These are phyloP conservation scores for Auriscalpium microsporum DNA, from an alignment of 768 basidiomycete species.

Conservation along the genomic window DNA sequence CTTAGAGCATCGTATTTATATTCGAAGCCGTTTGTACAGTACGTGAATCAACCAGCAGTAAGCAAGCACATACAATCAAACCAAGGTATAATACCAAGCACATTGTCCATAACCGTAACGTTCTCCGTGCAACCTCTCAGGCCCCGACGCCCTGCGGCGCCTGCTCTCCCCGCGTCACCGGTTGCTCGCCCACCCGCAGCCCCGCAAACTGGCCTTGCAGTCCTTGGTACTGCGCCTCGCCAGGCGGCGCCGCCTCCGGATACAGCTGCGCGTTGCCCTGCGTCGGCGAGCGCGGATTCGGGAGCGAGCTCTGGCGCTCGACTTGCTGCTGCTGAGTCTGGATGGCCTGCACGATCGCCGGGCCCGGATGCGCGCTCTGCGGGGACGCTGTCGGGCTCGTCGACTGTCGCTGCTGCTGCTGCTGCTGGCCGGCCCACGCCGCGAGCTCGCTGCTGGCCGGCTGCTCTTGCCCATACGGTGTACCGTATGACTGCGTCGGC, in stretches of 20 bases:
- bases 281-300: constrained; percentile 7
- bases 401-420: background rate
- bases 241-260: background rate
- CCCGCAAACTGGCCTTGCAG: constrained; percentile 10
- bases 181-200: constrained; percentile 9
- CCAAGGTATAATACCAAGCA: too few species aligned
- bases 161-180: background rate
- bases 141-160: background rate
- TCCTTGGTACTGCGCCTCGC: constrained; percentile 1
- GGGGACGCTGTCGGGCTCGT: background rate
- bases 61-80: too few species aligned
- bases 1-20: too few species aligned
- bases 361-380: background rate
- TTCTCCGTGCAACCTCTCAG: too few species aligned
- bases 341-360: background rate
- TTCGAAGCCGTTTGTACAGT: too few species aligned
- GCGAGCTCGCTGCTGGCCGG: background rate
- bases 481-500: background rate
- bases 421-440: background rate
- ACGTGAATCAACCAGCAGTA: too few species aligned
- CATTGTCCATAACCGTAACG: too few species aligned
- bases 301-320: constrained; percentile 8
- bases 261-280: background rate
- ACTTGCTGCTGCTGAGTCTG: constrained; percentile 2
- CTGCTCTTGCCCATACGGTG: background rate